phyloP scores from a whole-genome alignment of 495 filamentous ascomycete species.

The Podospora anserina region DNA sequence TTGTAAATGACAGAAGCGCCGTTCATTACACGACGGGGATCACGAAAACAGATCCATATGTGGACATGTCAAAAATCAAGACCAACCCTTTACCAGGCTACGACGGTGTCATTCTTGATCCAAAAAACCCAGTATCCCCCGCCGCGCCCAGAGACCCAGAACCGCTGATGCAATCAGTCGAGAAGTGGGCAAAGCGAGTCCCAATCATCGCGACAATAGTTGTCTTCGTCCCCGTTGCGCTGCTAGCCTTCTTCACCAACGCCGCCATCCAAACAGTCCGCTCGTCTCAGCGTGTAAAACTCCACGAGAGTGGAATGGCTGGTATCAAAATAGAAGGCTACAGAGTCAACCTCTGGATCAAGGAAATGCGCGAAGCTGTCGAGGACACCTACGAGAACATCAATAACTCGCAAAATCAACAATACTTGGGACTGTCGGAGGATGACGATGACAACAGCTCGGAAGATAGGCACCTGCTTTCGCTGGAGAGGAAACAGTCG shows the following conservation, averaged over 20 bases:
- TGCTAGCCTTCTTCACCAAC: slow-evolving; percentile 69
- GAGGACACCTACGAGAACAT: slow-evolving; percentile 72
- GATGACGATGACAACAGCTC: slow-evolving; percentile 26
- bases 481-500: slow-evolving; percentile 39
- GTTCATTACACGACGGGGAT: slow-evolving; percentile 80
- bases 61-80: slow-evolving; percentile 58
- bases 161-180: slow-evolving; percentile 29
- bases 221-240: slow-evolving; percentile 65
- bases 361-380: slow-evolving; percentile 65
- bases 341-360: slow-evolving; percentile 69
- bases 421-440: slow-evolving; percentile 47
- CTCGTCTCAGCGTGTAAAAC: slow-evolving; percentile 66
- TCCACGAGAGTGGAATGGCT: slow-evolving; percentile 70
- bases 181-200: slow-evolving; percentile 38
- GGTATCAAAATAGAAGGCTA: slow-evolving; percentile 63
- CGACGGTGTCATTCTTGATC: slow-evolving; percentile 72
- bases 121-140: slow-evolving; percentile 56
- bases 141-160: slow-evolving; percentile 32
- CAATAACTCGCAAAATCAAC: slow-evolving; percentile 58
- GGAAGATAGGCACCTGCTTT: slow-evolving; percentile 23
- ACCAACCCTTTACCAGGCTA: slow-evolving; percentile 73
- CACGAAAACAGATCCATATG: slow-evolving; percentile 69
- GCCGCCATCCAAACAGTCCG: slow-evolving; percentile 68
- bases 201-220: slow-evolving; percentile 61
- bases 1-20: slow-evolving; percentile 76